Base-by-base conservation (phyloP, 257 asterid species). In the Gardenia jasminoides region DNA sequence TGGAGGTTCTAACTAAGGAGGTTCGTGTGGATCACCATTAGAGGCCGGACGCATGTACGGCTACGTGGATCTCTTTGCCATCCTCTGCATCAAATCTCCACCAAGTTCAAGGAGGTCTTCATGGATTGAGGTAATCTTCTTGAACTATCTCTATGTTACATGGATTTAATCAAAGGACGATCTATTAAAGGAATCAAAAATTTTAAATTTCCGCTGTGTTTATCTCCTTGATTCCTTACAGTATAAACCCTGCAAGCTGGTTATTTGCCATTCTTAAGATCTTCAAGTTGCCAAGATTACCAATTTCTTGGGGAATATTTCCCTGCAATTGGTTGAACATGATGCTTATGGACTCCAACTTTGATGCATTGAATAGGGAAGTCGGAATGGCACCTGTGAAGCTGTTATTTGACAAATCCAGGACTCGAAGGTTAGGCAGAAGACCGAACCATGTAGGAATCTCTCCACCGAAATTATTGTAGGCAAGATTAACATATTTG, bases 211-310 rank as follows among this genome's bases (percentile, higher is more conserved):
- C n/a, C n/a, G n/a, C n/a, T n/a, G n/a, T n/a, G n/a, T n/a, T n/a
- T n/a, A n/a, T n/a, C n/a, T n/a, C n/a, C n/a, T n/a, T n/a, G n/a
- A n/a, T n/a, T n/a, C n/a, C n/a, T n/a, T n/a, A n/a, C n/a, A n/a
- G n/a, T n/a, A n/a, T n/a, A n/a, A 78, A 36, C 44, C 84, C 86
- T 13, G 46, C 64, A 15, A 85, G 80, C 31, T 64, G 36, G 59
- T 79, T 82, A 50, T 13, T 17, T 50, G 15, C 19, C 56, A 50
- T 3, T 11, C 2, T 12, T 50, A 50, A 12, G 56, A 50, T 13
- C 56, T 13, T 12, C 56, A 50, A 3, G 4, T 13, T 9, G 6
- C 24, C 39, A 26, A 48, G 67, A 54, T 66, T 70, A 26, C 59
- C 82, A 39, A 70, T 64, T 6, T 17, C 67, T 30, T 50, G 56